Base-by-base conservation (phyloP, 2,329 filamentous ascomycete species). In the Rhexocercosporidium sp. region DNA sequence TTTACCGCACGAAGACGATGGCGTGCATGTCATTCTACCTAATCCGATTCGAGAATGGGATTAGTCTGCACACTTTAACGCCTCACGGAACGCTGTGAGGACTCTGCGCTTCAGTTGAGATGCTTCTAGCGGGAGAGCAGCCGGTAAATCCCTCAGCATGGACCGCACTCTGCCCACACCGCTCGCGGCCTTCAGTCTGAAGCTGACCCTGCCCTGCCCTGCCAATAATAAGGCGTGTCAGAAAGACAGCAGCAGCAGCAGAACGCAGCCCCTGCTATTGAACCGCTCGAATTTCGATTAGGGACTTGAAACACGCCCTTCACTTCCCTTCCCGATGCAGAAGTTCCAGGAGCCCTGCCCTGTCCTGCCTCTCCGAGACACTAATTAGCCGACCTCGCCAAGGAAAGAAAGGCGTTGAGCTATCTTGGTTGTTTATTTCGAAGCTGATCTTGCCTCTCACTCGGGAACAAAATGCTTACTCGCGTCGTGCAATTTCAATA, bases 121-220 rank as follows among this genome's bases (percentile, higher is more conserved):
- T 63, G 49, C 56, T 62, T 49, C 25, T 53, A 65, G 53, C 65
- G 68, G 68, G 53, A 68, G 59, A 66, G 47, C n/a, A 57, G 46
- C 62, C 59, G 66, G 59, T 61, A 53, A 60, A 61, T 60, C 67
- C n/a, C 37, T 53, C 20, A 51, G 54, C 54, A 54, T 39, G 41
- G 51, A 44, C 51, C 53, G 47, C 63, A 53, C n/a, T 22, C 47
- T 65, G 63, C 47, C 51, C 54, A 51, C 56, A 47, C 57, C 41
- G 41, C 37, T 31, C 41, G 41, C 37, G 22, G 46, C 25, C 27
- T 64, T 59, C 62, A 41, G 62, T 64, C 62, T 53, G 62, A 57
- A 46, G 41, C 39, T 62, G 29, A 3, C 34, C 12, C 4, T 59
- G 18, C n/a, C n/a, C n/a, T n/a, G n/a, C n/a, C n/a, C n/a, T n/a